Evolutionary conservation across 2,329 filamentous ascomycete genomes (phyloP).

Genomic region (Hypoxylon sp.): DNA sequence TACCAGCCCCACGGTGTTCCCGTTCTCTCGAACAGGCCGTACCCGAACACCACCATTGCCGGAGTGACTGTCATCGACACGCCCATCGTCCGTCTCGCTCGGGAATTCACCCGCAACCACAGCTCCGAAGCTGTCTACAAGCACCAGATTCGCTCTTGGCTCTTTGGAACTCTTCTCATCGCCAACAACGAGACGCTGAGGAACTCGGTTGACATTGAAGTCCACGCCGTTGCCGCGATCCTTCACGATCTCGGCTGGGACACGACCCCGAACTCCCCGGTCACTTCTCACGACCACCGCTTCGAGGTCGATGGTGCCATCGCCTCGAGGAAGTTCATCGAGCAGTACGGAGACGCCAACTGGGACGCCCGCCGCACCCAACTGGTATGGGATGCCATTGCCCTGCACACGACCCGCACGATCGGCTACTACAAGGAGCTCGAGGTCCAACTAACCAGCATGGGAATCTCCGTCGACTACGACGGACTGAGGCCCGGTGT

Average conservation of each 20-base stretch:
- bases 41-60: slow-evolving; percentile 46
- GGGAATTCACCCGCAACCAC: slow-evolving; percentile 39
- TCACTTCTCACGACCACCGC: slow-evolving; percentile 44
- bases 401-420: slow-evolving; percentile 49
- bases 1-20: slow-evolving; percentile 19
- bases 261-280: slow-evolving; percentile 42
- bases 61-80: slow-evolving; percentile 49
- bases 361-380: slow-evolving; percentile 45
- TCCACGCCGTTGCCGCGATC: slow-evolving; percentile 45
- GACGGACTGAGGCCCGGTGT: slow-evolving; percentile 35
- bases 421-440: slow-evolving; percentile 48
- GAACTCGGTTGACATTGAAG: slow-evolving; percentile 45
- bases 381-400: slow-evolving; percentile 48
- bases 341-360: slow-evolving; percentile 40
- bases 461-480: slow-evolving; percentile 48
- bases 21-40: slow-evolving; percentile 22
- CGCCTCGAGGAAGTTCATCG: slow-evolving; percentile 45
- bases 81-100: slow-evolving; percentile 44
- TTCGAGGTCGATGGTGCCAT: slow-evolving; percentile 52
- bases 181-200: slow-evolving; percentile 45
- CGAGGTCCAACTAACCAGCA: slow-evolving; percentile 44
- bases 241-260: slow-evolving; percentile 52
- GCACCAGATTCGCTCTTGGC: slow-evolving; percentile 48
- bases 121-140: slow-evolving; percentile 45
- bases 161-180: slow-evolving; percentile 46